These are phyloP conservation scores for Ascoidea tarda DNA, from an alignment of 805 yeast genomes.

Conservation along the genomic window DNA sequence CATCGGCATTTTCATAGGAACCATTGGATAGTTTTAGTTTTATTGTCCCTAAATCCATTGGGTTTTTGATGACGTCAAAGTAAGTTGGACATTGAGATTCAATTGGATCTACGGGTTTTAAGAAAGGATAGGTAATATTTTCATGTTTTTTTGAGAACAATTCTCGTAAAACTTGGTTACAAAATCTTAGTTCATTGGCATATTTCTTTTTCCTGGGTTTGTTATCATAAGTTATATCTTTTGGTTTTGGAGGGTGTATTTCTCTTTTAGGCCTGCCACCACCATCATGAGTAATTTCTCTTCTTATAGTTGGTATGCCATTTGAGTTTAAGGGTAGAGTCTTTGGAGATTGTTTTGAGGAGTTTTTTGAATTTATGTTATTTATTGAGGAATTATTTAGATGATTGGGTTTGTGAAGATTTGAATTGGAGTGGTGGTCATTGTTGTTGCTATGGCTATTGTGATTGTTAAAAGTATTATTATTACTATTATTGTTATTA, in stretches of 20 bases:
- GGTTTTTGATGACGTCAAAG: slow-evolving; percentile 71
- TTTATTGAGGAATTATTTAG: too few relatives aligned
- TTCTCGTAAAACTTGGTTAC: slow-evolving; percentile 72
- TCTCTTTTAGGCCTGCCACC: slow-evolving; percentile 90
- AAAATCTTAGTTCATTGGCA: slow-evolving; percentile 80
- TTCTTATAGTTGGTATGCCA: slow-evolving; percentile 51
- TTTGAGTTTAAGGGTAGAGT: slow-evolving; percentile 20
- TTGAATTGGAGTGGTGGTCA: background rate
- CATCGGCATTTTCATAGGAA: slow-evolving; percentile 79
- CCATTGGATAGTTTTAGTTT: slow-evolving; percentile 71
- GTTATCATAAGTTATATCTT: slow-evolving; percentile 82
- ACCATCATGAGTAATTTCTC: slow-evolving; percentile 45
- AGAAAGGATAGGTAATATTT: slow-evolving; percentile 75
- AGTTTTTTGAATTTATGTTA: background rate
- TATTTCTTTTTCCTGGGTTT: slow-evolving; percentile 86
- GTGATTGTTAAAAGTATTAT: too few relatives aligned
- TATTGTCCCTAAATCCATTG: slow-evolving; percentile 90
- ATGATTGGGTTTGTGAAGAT: background rate
- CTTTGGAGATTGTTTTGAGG: background rate
- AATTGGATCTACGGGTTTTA: slow-evolving; percentile 90
- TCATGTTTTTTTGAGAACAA: slow-evolving; percentile 72
- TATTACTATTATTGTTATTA: too few relatives aligned
- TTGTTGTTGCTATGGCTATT: too few relatives aligned
- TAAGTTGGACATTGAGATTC: slow-evolving; percentile 89
- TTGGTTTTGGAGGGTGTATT: slow-evolving; percentile 92